Base-by-base conservation (phyloP, 148 eudicot genomes). In the Bassia scoparia region DNA sequence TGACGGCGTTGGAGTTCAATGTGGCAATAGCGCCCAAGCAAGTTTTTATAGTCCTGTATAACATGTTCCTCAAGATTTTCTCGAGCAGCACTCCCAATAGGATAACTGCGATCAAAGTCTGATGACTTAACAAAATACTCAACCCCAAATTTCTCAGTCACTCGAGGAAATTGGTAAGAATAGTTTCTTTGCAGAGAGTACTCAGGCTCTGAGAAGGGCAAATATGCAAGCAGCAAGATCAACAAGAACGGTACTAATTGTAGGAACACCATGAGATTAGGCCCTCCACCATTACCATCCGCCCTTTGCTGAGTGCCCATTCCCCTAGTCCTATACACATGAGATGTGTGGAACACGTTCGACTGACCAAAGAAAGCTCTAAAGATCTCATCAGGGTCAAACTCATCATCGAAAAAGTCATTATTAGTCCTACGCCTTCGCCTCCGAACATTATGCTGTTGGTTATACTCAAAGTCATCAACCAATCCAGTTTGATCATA, bases 371-470 rank as follows among this genome's bases (percentile, higher is more conserved):
- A 95, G 72, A 95, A 95, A 12, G 97, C 81, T 81, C 92, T 80
- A 77, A 95, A 95, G n/a, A 91, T 89, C 81, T 95, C 97, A 83
- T 95, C 92, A 67, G 97, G 91, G 73, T 95, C 97, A 73, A 95
- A 88, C 29, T 86, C 90, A 44, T 89, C 97, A 62, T 83, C 87
- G 55, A 78, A 89, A 67, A 85, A 71, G 59, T 86, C 88, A 67
- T 82, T 86, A 29, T 73, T 81, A 30, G 86, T 81, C 80, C 88
- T 82, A 38, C 90, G 82, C 79, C 96, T 83, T 74, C 94, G 76
- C 70, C 90, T 50, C 68, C 88, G 78, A 59, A 81, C 89, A 74
- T 79, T 84, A 78, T 88, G 78, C 80, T 89, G 97, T 74, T 86
- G 92, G 54, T 80, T 88, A 44, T 88, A 77, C 84, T 89, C 97